Base-by-base conservation (phyloP, 768 basidiomycete genomes). In the Antrodiella citrinella region DNA sequence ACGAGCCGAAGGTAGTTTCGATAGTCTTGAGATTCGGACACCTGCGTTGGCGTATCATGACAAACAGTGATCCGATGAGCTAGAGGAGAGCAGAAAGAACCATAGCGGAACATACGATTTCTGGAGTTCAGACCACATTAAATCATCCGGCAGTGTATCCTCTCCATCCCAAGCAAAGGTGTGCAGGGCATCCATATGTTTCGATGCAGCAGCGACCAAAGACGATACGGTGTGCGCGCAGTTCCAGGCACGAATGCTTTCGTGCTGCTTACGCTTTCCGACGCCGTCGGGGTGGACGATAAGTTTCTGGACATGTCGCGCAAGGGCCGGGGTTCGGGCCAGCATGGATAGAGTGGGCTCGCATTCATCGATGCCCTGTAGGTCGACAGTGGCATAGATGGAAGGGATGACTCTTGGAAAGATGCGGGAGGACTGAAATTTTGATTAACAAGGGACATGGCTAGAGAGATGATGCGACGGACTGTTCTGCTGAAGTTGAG, bases 121-220 rank as follows among this genome's bases (percentile, higher is more conserved):
- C 30, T 84, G 77, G 57, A 90, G 68, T 41, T 81, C 78, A 53
- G 84, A 76, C 86, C 86, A 90, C 82, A 90, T 84, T 54, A 83
- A 80, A 52, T 88, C 86, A 53, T 77, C 67, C 26, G 73, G 75
- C 13, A 81, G 77, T 26, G 80, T 69, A 5, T 69, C 65, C 60
- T 85, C 82, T 3, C 77, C 82, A 53, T 82, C 82, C 86, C 86
- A 90, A 26, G 76, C 66, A 57, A 89, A 89, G 11, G 70, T 78
- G 23, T 71, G 66, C 38, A 90, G 72, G 18, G 82, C 82, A 44
- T 88, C 86, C 40, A 89, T 65, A 44, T 67, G 62, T 57, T 58
- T 67, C 38, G 75, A 82, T 7, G 76, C 67, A 19, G 69, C 59
- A 19, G 74, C 65, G 23, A 86, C 72, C 2, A 81, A 73, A 15